Percentiles rank a stretch among this genome's conserved stretches.
Conservation (phyloP, 2,329 filamentous ascomycete species). For the Pseudovirgaria hyperparasitica region DNA sequence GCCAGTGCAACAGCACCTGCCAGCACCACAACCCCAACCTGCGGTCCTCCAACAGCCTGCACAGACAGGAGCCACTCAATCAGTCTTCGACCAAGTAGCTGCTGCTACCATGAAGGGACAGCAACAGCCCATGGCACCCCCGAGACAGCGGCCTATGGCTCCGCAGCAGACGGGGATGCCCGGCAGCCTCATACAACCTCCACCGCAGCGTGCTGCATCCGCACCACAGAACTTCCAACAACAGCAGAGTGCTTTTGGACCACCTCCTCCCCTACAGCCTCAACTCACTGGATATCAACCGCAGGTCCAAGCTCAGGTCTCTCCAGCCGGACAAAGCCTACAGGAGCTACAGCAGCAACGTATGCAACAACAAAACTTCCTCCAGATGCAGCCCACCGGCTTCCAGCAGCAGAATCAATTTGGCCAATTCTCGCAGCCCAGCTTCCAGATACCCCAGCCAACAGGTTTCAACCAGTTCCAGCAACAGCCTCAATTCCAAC, state of each 20-base stretch:
- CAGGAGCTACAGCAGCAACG: constrained; percentile 49
- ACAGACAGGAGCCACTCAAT: constrained; percentile 32
- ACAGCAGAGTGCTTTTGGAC: constrained; percentile 53
- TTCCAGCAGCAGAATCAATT: constrained; percentile 23
- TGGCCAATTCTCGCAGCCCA: constrained; percentile 21
- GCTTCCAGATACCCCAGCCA: constrained; percentile 23
- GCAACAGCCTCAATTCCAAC: constrained; percentile 14
- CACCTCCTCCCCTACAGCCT: constrained; percentile 60
- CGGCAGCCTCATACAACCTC: constrained; percentile 59
- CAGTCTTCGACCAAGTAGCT: constrained; percentile 23
- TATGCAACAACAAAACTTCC: constrained; percentile 20
- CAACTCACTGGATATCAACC: constrained; percentile 64
- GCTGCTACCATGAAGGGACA: constrained; percentile 25
- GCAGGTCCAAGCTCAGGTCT: constrained; percentile 48
- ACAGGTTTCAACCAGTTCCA: constrained; percentile 23
- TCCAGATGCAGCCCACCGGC: constrained; percentile 26
- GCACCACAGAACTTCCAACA: constrained; percentile 63
- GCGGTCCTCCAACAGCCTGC: constrained; percentile 18
- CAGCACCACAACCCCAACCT: constrained; percentile 27
- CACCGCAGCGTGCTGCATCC: constrained; percentile 69
- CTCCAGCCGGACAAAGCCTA: constrained; percentile 63
- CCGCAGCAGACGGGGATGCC: constrained; percentile 48
- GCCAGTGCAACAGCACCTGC: constrained; percentile 27
- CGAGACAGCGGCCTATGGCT: constrained; percentile 57
- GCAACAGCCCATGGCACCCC: constrained; percentile 20